Base-by-base conservation (phyloP, 2,329 filamentous ascomycete genomes). In the Aspergillus calidoustus region DNA sequence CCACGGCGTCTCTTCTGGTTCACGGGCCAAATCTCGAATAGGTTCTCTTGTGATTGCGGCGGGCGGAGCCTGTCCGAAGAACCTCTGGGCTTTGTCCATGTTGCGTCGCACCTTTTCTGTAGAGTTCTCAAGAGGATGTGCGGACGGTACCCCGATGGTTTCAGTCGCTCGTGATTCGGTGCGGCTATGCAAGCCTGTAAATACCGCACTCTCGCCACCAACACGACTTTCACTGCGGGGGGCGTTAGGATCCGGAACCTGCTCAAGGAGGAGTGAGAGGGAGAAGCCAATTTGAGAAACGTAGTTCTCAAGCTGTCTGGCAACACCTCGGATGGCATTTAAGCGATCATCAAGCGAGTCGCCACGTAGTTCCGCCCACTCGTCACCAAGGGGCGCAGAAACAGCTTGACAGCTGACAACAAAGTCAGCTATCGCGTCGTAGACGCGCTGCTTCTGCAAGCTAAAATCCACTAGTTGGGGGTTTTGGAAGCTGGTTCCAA, bases 281-380 rank as follows among this genome's bases (percentile, higher is more conserved):
- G 93, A 93, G 75, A 93, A 95, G 30, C 91, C 91, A 66, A 97
- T 88, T 70, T 97, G 92, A 0, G 91, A 91, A 13, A 93, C 90
- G 69, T 91, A 93, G 22, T 89, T 91, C 74, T 98, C 93, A 19
- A 99, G 82, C 51, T 94, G 91, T 68, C 90, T 87, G 9, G 89
- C 88, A 64, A 92, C 91, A 61, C 87, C 84, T 56, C 90, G 87
- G 61, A 97, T 92, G 65, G 91, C 89, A 66, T 90, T 91, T 28
- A 98, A 79, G 23, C 95, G 88, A 67, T 92, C 92, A 72, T 97
- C 94, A 31, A 99, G 82, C 7, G 93, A 91, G 74, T 96, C 92
- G 1, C 93, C 92, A 48, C 93, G 88, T n/a, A 93, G 83, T 74
- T 97, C 93, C 4, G 93, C 88, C 95, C 95, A 99, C 78, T 99